A percentile compares a stretch with the other conserved stretches of the same genome.
Conservation (phyloP, 805 yeast species). For the Cyberlindnera maritima region DNA sequence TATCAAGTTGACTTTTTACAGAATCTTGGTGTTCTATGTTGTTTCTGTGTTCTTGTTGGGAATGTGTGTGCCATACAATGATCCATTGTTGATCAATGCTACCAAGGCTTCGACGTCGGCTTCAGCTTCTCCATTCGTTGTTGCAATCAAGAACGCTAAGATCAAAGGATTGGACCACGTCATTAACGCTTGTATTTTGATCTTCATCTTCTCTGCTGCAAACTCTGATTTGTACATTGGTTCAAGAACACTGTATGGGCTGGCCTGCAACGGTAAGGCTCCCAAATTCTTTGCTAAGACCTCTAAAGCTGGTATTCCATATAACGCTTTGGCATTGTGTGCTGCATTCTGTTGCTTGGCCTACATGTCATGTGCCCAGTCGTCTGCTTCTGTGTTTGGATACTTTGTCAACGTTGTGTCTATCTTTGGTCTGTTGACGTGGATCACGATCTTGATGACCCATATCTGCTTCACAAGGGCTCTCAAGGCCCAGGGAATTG, state of each 20-base stretch:
- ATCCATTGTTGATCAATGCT: constrained; percentile 45
- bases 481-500: constrained; percentile 62
- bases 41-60: constrained; percentile 62
- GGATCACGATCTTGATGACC: constrained; percentile 69
- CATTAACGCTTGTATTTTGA: constrained; percentile 72
- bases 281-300: constrained; percentile 66
- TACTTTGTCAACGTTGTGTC: constrained; percentile 78
- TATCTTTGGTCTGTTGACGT: constrained; percentile 70
- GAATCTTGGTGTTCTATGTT: constrained; percentile 63
- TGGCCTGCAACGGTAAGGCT: constrained; percentile 72
- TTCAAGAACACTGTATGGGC: constrained; percentile 69
- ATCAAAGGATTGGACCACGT: constrained; percentile 70
- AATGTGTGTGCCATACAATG: constrained; percentile 61
- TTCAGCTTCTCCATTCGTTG: constrained; percentile 80
- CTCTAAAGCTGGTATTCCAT: constrained; percentile 58
- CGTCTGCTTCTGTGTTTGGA: constrained; percentile 55
- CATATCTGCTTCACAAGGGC: constrained; percentile 67
- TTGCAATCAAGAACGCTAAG: constrained; percentile 68
- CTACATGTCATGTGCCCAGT: constrained; percentile 61
- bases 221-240: constrained; percentile 78
- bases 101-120: constrained; percentile 52
- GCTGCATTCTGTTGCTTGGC: constrained; percentile 58
- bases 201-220: constrained; percentile 78
- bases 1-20: constrained; percentile 63
- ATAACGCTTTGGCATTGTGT: constrained; percentile 49